Conservation (phyloP, 2,329 filamentous ascomycete genomes). For the Knufia petricola region DNA sequence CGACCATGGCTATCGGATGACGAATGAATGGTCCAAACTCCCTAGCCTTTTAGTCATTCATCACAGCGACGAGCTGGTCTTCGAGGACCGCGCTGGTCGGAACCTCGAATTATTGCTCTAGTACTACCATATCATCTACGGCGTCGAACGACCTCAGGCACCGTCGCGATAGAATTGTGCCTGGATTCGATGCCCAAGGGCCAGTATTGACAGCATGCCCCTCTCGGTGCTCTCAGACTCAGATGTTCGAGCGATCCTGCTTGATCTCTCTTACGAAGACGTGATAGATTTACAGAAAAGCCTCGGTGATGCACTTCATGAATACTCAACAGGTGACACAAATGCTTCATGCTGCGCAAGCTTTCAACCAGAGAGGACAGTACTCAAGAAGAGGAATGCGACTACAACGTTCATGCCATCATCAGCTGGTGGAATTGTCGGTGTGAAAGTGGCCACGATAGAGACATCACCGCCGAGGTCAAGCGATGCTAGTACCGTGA, state of each 20-base stretch:
- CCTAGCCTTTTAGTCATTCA: too few relatives aligned
- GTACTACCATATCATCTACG: too few relatives aligned
- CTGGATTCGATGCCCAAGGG: too few relatives aligned
- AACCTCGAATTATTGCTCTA: too few relatives aligned
- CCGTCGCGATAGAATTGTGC: too few relatives aligned
- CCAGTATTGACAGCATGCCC: conserved; percentile 45
- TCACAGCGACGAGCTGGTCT: too few relatives aligned
- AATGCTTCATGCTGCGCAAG: conserved; percentile 48
- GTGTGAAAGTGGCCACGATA: conserved; percentile 56
- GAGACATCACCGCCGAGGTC: conserved; percentile 24
- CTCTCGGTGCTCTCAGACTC: conserved; percentile 50
- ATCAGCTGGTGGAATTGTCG: conserved; percentile 48
- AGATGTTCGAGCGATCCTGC: conserved; percentile 47
- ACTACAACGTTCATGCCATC: conserved; percentile 61
- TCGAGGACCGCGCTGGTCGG: too few relatives aligned
- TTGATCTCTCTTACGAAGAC: conserved; percentile 47
- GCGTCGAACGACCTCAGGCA: too few relatives aligned
- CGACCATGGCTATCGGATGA: too few relatives aligned
- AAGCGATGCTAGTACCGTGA: conserved; percentile 6
- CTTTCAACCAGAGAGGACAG: conserved; percentile 53
- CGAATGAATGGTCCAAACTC: too few relatives aligned
- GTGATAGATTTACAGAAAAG: conserved; percentile 48
- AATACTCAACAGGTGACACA: conserved; percentile 55
- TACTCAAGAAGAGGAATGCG: conserved; percentile 51
- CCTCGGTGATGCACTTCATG: conserved; percentile 51